A percentile compares a stretch with the other conserved stretches of the same genome.
Conservation (phyloP, 2,329 filamentous ascomycete species). For the Beauveria scarabaeidicola region DNA sequence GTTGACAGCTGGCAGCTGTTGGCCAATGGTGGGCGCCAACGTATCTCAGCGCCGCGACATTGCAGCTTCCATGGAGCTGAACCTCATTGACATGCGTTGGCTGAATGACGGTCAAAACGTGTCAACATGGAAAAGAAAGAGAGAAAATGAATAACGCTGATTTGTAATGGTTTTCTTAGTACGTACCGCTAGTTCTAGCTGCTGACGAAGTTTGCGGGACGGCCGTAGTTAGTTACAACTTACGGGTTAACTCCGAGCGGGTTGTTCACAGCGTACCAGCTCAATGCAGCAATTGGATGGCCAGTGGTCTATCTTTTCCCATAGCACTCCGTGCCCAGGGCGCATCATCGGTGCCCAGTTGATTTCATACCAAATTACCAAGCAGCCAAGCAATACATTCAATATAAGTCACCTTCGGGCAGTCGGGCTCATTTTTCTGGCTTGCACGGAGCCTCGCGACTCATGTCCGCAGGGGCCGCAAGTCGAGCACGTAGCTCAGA, state of each 20-base stretch:
- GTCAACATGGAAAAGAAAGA: background rate
- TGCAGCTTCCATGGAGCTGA: background rate
- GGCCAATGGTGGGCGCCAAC: background rate
- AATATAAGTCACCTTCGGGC: background rate
- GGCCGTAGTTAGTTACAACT: too few species aligned
- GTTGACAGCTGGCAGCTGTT: background rate
- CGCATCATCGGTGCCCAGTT: too few species aligned
- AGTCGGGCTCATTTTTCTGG: background rate
- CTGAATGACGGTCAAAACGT: background rate
- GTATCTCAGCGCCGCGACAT: background rate
- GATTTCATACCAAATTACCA: background rate
- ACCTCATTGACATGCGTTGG: background rate
- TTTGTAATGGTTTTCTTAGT: background rate
- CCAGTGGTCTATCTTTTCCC: too few species aligned
- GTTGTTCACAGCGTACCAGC: background rate
- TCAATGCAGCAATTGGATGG: too few species aligned
- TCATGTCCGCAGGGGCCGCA: slow-evolving; percentile 4
- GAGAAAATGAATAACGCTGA: background rate
- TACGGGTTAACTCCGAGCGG: background rate
- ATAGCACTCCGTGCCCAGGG: too few species aligned
- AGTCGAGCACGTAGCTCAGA: too few species aligned
- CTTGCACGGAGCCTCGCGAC: background rate
- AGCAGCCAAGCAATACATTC: too few species aligned
- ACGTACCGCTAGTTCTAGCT: background rate
- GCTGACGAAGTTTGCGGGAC: background rate